A percentile compares a stretch with the other conserved stretches of the same genome.
phyloP scores from a whole-genome alignment of 1,284 basidiomycete species.

The Ustilago nuda region DNA sequence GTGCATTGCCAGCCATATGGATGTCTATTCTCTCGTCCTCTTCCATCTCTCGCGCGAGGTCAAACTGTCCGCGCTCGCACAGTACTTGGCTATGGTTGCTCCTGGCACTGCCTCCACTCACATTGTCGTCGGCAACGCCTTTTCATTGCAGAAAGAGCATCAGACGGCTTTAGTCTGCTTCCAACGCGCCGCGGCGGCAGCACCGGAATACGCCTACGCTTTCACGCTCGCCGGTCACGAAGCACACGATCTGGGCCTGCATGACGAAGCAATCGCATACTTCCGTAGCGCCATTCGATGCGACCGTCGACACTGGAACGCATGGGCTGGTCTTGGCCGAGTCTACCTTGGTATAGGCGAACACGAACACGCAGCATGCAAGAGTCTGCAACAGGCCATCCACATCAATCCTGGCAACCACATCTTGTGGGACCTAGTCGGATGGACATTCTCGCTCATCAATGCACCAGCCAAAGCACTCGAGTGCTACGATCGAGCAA shows the following conservation, averaged over 20 bases:
- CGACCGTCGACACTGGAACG: constrained; percentile 67
- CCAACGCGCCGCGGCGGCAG: constrained; percentile 57
- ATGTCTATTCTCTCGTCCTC: constrained; percentile 65
- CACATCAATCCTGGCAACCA: constrained; percentile 57
- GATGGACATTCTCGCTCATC: constrained; percentile 51
- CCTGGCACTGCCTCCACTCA: constrained; percentile 53
- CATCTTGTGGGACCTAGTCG: constrained; percentile 64
- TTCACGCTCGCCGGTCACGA: constrained; percentile 68
- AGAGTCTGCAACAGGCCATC: constrained; percentile 59
- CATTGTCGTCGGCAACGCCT: constrained; percentile 66
- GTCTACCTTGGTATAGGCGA: constrained; percentile 58
- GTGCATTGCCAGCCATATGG: constrained; percentile 58
- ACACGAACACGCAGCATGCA: constrained; percentile 54
- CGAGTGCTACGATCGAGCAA: constrained; percentile 43
- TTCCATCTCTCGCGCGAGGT: constrained; percentile 68
- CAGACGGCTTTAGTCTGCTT: constrained; percentile 63
- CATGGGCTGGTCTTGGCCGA: constrained; percentile 63
- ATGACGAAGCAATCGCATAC: constrained; percentile 59
- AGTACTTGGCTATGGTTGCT: constrained; percentile 57
- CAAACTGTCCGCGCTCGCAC: constrained; percentile 60
- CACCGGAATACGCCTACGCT: constrained; percentile 65
- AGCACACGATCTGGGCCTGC: constrained; percentile 60
- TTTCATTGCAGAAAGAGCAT: constrained; percentile 65
- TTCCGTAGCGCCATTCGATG: constrained; percentile 63
- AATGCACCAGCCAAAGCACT: constrained; percentile 32